Percentiles rank a stretch among this genome's conserved stretches.
phyloP scores from a whole-genome alignment of 2,329 filamentous ascomycete species.

The Nothophaeocryptopus gaeumannii region DNA sequence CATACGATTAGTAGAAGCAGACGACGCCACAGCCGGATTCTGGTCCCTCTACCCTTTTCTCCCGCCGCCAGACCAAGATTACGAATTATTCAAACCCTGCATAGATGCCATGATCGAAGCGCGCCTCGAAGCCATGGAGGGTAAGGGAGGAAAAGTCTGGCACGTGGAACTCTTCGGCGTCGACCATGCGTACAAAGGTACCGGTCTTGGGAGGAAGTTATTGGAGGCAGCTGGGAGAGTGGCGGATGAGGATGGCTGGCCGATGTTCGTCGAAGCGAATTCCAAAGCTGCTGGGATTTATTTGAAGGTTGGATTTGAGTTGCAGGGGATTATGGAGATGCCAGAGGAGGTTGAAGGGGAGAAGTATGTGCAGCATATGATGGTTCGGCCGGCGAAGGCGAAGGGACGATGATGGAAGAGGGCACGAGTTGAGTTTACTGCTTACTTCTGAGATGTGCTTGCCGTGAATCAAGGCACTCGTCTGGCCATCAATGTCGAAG shows the following conservation, averaged over 20 bases:
- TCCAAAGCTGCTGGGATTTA: constrained; percentile 19
- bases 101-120: constrained; percentile 10
- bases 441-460: no score
- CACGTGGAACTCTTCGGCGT: constrained; percentile 27
- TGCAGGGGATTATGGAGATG: constrained; percentile 8
- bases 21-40: constrained; percentile 12
- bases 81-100: constrained; percentile 2
- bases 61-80: constrained; percentile 23
- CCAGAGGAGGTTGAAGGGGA: not conserved
- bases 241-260: constrained; percentile 14
- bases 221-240: constrained; percentile 23
- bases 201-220: constrained; percentile 21
- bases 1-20: constrained; percentile 18
- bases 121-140: constrained; percentile 5
- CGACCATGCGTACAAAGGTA: constrained; percentile 24
- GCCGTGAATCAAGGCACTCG: no score
- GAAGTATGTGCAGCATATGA: constrained; percentile 11
- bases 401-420: no score
- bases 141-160: constrained; percentile 1
- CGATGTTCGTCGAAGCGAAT: constrained; percentile 28
- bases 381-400: constrained; percentile 2
- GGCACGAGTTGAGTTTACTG: no score
- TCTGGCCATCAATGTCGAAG: no score
- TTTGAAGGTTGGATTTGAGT: constrained; percentile 15
- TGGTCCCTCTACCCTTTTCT: constrained; percentile 13